Percentiles rank a stretch among this genome's conserved stretches.
phyloP scores from a whole-genome alignment of 805 yeast species.

The Myxozyma neglecta region DNA sequence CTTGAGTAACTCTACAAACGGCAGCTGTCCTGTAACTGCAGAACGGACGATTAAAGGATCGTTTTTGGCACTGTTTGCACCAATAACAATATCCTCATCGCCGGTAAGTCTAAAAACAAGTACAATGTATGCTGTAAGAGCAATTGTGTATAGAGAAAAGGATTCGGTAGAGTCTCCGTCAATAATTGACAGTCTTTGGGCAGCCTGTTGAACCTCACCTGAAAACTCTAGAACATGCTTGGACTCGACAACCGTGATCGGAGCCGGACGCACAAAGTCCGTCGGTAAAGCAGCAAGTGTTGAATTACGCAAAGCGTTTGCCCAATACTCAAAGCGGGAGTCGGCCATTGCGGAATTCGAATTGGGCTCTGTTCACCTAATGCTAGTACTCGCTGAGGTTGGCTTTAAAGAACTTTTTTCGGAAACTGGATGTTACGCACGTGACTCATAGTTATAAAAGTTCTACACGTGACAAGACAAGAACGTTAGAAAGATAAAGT shows the following conservation, averaged over 20 bases:
- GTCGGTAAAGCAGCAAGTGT: constrained; percentile 86
- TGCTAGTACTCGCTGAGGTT: neutral
- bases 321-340: constrained; percentile 50
- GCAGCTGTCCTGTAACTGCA: constrained; percentile 44
- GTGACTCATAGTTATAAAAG: neutral
- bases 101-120: constrained; percentile 82
- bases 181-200: constrained; percentile 29
- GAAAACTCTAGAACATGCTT: constrained; percentile 44
- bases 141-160: constrained; percentile 41
- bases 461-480: neutral
- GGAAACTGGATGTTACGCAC: neutral
- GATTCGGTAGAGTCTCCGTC: constrained; percentile 25
- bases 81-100: constrained; percentile 88
- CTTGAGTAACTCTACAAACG: constrained; percentile 54
- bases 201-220: constrained; percentile 25
- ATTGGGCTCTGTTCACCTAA: neutral
- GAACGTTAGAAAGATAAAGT: neutral
- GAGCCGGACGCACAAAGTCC: constrained; percentile 77
- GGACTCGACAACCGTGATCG: constrained; percentile 67
- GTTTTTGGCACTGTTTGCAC: constrained; percentile 55
- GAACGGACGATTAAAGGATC: constrained; percentile 64
- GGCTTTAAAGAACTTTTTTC: neutral
- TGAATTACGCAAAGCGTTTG: constrained; percentile 65
- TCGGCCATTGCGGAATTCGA: constrained; percentile 9
- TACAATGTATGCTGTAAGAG: constrained; percentile 66